Conservation (phyloP, 2,329 filamentous ascomycete species). For the Diaporthe sp. region DNA sequence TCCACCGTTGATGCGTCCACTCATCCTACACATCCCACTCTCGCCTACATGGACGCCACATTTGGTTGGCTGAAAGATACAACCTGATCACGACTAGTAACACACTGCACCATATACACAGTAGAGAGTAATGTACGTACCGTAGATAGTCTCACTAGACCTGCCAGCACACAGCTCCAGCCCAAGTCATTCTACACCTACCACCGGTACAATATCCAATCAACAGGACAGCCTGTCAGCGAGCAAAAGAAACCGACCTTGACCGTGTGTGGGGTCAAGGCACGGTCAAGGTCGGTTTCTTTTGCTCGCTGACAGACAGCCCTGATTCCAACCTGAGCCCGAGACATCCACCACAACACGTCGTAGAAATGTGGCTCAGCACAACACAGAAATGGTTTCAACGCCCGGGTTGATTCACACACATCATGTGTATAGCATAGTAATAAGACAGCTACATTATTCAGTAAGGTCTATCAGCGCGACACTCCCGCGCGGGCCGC, state of each 20-base stretch:
- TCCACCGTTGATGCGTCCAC: background rate
- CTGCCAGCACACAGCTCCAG: background rate
- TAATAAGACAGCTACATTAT: constrained; percentile 1
- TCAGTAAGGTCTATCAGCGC: background rate
- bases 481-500: background rate
- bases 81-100: background rate
- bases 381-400: constrained; percentile 18
- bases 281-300: too few species aligned
- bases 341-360: background rate
- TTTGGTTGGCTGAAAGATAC: background rate
- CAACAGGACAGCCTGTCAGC: too few species aligned
- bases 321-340: background rate
- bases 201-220: background rate
- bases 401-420: constrained; percentile 18
- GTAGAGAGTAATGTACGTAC: too few species aligned
- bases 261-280: too few species aligned
- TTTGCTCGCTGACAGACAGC: too few species aligned
- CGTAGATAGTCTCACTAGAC: background rate
- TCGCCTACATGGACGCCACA: background rate
- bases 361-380: background rate
- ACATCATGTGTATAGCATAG: background rate
- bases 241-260: too few species aligned
- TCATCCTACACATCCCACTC: constrained; percentile 16
- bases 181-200: background rate
- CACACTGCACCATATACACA: too few species aligned